These are phyloP conservation scores for Artemisia annua DNA, from an alignment of 129 eudicot genomes.

Conservation along the genomic window DNA sequence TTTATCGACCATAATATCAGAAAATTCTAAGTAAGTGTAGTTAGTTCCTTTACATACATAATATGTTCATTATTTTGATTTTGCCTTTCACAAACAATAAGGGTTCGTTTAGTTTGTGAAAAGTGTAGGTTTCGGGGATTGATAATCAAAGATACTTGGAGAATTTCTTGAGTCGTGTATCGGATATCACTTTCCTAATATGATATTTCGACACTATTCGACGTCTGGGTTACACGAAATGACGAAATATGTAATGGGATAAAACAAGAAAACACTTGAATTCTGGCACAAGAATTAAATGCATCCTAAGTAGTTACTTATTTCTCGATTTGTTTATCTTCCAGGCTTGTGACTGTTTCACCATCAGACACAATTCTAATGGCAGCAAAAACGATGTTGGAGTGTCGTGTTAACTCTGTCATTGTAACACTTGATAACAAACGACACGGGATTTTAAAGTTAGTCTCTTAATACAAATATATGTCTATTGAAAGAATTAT, in stretches of 20 bases:
- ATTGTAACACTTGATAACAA: conserved; percentile 76
- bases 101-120: background rate
- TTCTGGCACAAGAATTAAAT: no score
- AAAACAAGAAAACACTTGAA: no score
- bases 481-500: background rate
- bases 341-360: conserved; percentile 74
- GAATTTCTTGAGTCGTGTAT: no score
- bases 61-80: background rate
- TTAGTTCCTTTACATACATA: conserved; percentile 28
- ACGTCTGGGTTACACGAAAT: no score
- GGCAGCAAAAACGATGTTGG: conserved; percentile 89
- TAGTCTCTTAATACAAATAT: conserved; percentile 29
- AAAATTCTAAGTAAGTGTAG: conserved; percentile 96
- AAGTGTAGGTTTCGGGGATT: no score
- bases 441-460: conserved; percentile 91
- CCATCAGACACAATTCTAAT: conserved; percentile 80
- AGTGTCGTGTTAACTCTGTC: conserved; percentile 65
- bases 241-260: no score
- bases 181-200: no score
- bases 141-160: no score
- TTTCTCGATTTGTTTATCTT: conserved; percentile 12
- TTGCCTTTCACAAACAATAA: background rate
- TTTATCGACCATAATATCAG: conserved; percentile 77
- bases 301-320: no score
- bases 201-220: no score